A percentile compares a stretch with the other conserved stretches of the same genome.
phyloP scores from a whole-genome alignment of 208 protist genomes.

The Jaenimonas drosophilae region DNA sequence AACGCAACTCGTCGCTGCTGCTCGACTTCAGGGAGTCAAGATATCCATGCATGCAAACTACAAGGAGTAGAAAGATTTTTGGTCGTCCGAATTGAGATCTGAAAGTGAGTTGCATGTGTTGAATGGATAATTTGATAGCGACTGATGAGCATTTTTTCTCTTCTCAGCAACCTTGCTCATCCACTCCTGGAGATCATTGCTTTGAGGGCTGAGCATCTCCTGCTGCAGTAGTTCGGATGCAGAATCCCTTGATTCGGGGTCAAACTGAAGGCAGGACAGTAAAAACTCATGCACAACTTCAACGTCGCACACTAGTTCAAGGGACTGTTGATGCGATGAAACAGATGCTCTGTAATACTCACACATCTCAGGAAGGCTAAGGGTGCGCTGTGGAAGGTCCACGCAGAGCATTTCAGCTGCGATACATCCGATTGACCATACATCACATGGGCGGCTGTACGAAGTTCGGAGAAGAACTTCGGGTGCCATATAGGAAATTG shows the following conservation, averaged over 20 bases:
- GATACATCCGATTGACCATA: slow-evolving; percentile 94
- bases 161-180: background rate
- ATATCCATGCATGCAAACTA: too few species aligned
- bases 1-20: too few species aligned
- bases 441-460: slow-evolving; percentile 89
- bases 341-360: slow-evolving; percentile 60
- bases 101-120: background rate
- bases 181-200: background rate
- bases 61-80: too few species aligned
- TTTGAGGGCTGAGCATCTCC: slow-evolving; percentile 12
- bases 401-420: slow-evolving; percentile 79
- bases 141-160: background rate
- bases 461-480: slow-evolving; percentile 80
- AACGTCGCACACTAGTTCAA: slow-evolving; percentile 48
- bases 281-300: slow-evolving; percentile 44
- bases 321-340: slow-evolving; percentile 33
- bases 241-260: slow-evolving; percentile 29
- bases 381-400: slow-evolving; percentile 30
- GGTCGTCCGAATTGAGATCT: background rate
- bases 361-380: slow-evolving; percentile 58
- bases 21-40: too few species aligned
- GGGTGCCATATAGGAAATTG: slow-evolving; percentile 88
- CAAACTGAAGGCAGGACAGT: slow-evolving; percentile 38
- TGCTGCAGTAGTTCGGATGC: slow-evolving; percentile 42
- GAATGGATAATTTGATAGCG: background rate